These are phyloP conservation scores for Inga leiocalycina DNA, from an alignment of 306 rosid genomes.

Conservation along the genomic window DNA sequence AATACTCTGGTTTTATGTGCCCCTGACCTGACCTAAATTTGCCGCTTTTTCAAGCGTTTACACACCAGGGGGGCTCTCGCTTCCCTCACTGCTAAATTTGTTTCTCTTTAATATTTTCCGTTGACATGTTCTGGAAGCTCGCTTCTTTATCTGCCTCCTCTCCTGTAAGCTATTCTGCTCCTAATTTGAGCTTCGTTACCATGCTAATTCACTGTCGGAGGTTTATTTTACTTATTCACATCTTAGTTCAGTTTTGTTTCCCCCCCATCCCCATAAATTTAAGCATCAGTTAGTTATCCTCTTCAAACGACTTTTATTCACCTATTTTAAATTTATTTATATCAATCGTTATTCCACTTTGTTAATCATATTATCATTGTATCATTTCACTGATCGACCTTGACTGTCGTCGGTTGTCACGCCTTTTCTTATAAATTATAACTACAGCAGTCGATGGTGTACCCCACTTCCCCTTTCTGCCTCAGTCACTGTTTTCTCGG, in stretches of 20 bases:
- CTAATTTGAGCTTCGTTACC: constrained; percentile 5
- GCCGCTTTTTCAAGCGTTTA: constrained; percentile 44
- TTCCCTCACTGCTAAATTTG: constrained; percentile 31
- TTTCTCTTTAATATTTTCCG: background rate
- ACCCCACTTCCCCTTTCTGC: background rate
- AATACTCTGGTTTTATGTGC: constrained; percentile 22
- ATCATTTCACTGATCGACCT: constrained; percentile 31
- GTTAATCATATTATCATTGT: constrained; percentile 7
- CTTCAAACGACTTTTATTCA: constrained; percentile 17
- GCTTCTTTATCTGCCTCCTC: constrained; percentile 89
- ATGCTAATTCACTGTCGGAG: constrained; percentile 17
- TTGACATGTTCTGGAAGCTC: constrained; percentile 98
- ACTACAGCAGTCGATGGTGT: background rate
- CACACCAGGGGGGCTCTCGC: constrained; percentile 62
- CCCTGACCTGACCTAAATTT: constrained; percentile 35
- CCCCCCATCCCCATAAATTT: background rate
- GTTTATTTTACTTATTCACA: constrained; percentile 35
- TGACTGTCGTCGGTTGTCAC: constrained; percentile 15
- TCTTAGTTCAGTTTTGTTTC: constrained; percentile 15
- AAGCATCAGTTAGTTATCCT: constrained; percentile 23
- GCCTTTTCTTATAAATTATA: constrained; percentile 8
- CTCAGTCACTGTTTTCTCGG: background rate
- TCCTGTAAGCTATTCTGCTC: constrained; percentile 64
- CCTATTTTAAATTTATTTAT: background rate
- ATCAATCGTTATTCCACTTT: background rate